Evolutionary conservation across 495 filamentous ascomycete species (phyloP), one percentile per base, ranked within the genome.

Genomic region (Hypoxylon crocopeplum): DNA sequence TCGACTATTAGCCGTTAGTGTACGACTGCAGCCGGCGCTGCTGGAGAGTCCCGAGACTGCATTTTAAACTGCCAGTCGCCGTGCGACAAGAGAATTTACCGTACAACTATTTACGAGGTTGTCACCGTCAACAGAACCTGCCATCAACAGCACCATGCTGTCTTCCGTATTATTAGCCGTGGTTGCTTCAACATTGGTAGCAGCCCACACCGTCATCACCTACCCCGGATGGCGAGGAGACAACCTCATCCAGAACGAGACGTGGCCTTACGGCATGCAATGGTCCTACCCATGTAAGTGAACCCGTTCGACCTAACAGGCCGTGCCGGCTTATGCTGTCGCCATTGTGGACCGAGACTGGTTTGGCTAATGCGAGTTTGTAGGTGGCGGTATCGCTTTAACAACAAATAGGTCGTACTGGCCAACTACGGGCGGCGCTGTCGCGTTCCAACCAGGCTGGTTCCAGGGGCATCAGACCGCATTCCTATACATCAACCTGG

Each of bases 211-310:
- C 11, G 79, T 97, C 69, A 89, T 98, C 75, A 87, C 88, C 56
- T 99, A 98, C 68, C 95, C 95, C 1, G 90, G 90, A 64, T 96
- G 91, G 86, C 82, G 94, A 84, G 94, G 92, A 62, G 88, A 99
- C 77, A 98, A 96, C 70, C 82, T 98, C 33, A 80, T 87, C 63
- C 88, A 87, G 38, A 95, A 91, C 72, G 84, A 83, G 4, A 83
- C 83, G 5, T 95, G 83, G 68, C 93, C 92, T 2, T 96, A 90
- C 65, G 94, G 95, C 75, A 93, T 96, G 91, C 89, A 97, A 77
- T 98, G 94, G 93, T 86, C 88, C 72, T 99, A 97, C 80, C 94
- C 95, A 75, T 99, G 94, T 98, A 77, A 79, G 90, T 78, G 45
- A 12, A 25, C 5, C 10, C 5, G 5, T 5, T 13, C 15, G 4